phyloP scores from a whole-genome alignment of 2,329 filamentous ascomycete species.

The Drechslerella stenobrocha region DNA sequence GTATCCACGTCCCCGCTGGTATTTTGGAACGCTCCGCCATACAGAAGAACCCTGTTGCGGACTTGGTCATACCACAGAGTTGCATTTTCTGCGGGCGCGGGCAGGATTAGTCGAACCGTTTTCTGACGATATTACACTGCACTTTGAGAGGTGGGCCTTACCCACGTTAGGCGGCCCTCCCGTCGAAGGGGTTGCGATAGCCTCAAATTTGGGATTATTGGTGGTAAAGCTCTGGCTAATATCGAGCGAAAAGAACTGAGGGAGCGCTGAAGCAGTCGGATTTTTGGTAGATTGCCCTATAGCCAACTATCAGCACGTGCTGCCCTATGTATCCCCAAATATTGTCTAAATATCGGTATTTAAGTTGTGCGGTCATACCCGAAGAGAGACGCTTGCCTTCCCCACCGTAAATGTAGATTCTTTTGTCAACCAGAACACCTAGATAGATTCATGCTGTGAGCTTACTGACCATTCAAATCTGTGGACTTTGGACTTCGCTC shows the following conservation, averaged over 20 bases:
- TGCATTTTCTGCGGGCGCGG: constrained; percentile 29
- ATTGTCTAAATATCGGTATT: too few relatives aligned
- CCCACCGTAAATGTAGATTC: constrained; percentile 37
- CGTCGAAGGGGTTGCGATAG: constrained; percentile 1
- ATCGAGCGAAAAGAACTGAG: constrained; percentile 30
- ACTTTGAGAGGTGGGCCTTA: constrained; percentile 3
- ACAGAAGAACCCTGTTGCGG: constrained; percentile 25
- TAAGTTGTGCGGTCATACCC: not conserved
- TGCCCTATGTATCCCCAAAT: too few relatives aligned
- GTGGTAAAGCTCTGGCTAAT: constrained; percentile 14
- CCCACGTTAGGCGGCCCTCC: constrained; percentile 30
- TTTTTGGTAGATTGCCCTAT: not conserved
- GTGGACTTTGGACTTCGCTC: too few relatives aligned
- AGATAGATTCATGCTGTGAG: not conserved
- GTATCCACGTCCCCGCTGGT: constrained; percentile 33
- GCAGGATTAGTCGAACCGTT: not conserved
- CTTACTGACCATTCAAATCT: not conserved
- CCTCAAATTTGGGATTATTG: constrained; percentile 3
- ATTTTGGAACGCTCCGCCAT: constrained; percentile 32
- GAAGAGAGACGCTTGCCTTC: constrained; percentile 8
- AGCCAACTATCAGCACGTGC: not conserved
- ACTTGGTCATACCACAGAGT: constrained; percentile 30
- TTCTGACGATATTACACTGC: not conserved
- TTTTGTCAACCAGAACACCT: constrained; percentile 22
- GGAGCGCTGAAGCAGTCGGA: not conserved